Evolutionary conservation across 2,329 filamentous ascomycete species (phyloP).

Genomic region (Epichloe sibirici): DNA sequence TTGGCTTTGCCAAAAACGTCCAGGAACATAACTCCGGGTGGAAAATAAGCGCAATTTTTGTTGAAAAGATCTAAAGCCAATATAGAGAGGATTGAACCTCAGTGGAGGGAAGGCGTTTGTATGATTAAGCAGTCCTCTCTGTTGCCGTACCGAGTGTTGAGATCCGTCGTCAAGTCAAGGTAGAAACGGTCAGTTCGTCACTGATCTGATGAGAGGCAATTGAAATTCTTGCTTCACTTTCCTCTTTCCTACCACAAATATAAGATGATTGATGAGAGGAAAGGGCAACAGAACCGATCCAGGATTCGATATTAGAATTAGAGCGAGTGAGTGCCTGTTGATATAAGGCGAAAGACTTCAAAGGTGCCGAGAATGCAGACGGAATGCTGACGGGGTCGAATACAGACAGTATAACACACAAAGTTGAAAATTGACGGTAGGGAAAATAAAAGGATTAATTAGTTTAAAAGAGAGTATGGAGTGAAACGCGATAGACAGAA

Average conservation of each 20-base stretch:
- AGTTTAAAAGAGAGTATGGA: neutral
- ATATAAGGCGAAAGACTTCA: neutral
- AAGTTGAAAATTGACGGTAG: too few species aligned
- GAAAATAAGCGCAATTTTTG: neutral
- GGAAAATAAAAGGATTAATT: neutral
- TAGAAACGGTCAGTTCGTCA: too few species aligned
- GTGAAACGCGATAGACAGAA: neutral
- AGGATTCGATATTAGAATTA: too few species aligned
- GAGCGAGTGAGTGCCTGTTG: neutral
- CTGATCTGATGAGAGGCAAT: too few species aligned
- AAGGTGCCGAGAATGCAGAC: too few species aligned
- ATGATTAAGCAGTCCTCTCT: neutral
- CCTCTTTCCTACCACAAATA: too few species aligned
- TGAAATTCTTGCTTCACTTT: too few species aligned
- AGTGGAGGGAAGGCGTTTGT: neutral
- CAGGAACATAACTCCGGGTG: constrained; percentile 1
- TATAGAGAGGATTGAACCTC: neutral
- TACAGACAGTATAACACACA: too few species aligned
- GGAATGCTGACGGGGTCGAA: too few species aligned
- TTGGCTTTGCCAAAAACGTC: neutral
- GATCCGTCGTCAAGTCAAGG: neutral
- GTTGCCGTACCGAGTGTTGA: neutral
- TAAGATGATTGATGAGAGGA: too few species aligned
- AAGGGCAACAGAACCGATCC: too few species aligned
- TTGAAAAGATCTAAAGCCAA: neutral